phyloP scores from a whole-genome alignment of 192 early-diverging fungal species.

The Umbelopsis vinacea region DNA sequence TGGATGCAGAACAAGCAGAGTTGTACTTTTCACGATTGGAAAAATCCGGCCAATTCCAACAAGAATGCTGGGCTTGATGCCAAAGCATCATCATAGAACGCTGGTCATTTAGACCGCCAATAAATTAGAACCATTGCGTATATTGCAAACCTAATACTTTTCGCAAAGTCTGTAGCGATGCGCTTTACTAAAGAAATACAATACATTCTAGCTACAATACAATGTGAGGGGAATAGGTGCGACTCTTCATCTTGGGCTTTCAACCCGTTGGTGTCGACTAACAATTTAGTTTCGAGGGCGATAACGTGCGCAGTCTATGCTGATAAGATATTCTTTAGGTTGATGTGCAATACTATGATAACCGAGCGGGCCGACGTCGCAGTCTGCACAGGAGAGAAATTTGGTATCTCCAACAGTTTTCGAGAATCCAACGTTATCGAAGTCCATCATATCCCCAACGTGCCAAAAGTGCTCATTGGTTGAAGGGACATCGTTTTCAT shows the following conservation, averaged over 20 bases:
- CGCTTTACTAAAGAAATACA: neutral
- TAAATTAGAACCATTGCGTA: neutral
- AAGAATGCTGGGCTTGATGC: slow-evolving; percentile 83
- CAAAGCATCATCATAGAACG: neutral
- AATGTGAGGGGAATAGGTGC: neutral
- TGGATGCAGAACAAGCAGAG: slow-evolving; percentile 60
- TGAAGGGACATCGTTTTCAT: slow-evolving; percentile 22
- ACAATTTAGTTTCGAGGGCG: slow-evolving; percentile 4
- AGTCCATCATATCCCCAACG: slow-evolving; percentile 69
- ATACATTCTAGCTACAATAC: slow-evolving; percentile 5
- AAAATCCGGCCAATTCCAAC: slow-evolving; percentile 74
- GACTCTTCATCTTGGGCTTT: too few species aligned
- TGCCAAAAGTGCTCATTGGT: slow-evolving; percentile 55
- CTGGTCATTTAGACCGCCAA: slow-evolving; percentile 14
- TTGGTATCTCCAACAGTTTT: slow-evolving; percentile 57
- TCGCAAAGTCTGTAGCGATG: neutral
- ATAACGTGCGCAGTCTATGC: slow-evolving; percentile 65
- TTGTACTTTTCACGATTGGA: slow-evolving; percentile 65
- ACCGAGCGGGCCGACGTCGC: slow-evolving; percentile 74
- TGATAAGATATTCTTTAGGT: slow-evolving; percentile 63
- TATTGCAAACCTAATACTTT: too few species aligned
- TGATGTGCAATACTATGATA: slow-evolving; percentile 59
- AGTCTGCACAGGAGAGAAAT: slow-evolving; percentile 77
- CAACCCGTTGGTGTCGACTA: neutral
- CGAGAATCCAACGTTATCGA: slow-evolving; percentile 80